Evolutionary conservation across 148 eudicot species (phyloP).

Genomic region (Cornus florida): DNA sequence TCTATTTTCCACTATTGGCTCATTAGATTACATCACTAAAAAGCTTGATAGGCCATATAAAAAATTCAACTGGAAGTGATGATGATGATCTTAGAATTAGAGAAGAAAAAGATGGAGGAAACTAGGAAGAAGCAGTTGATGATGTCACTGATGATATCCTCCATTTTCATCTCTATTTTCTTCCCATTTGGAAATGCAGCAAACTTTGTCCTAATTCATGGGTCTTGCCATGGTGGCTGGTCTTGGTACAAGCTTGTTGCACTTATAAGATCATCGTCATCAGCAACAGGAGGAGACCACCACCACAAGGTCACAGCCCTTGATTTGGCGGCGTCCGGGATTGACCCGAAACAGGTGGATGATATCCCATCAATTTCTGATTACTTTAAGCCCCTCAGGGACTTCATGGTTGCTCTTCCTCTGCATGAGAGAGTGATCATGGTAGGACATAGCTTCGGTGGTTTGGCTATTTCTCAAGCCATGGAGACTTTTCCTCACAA

Average conservation of each 20-base stretch:
- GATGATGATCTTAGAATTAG: too few species aligned
- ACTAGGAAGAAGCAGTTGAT: neutral
- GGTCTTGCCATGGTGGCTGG: conserved; percentile 32
- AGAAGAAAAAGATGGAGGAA: neutral
- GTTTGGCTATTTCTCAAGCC: conserved; percentile 6
- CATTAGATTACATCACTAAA: too few species aligned
- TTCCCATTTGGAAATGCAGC: neutral
- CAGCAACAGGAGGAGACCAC: too few species aligned
- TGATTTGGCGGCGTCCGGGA: conserved; percentile 20
- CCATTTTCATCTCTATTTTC: neutral
- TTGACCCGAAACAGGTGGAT: neutral
- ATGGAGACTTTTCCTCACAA: conserved; percentile 11
- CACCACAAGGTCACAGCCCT: conserved; percentile 21
- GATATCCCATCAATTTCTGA: conserved; percentile 12
- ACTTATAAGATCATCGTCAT: neutral
- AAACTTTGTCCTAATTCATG: conserved; percentile 27
- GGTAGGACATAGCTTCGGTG: conserved; percentile 13
- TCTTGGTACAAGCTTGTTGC: conserved; percentile 29
- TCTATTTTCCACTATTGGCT: too few species aligned
- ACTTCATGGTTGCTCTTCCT: conserved; percentile 8
- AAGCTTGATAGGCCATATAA: too few species aligned
- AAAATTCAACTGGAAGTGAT: too few species aligned
- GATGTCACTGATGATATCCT: neutral
- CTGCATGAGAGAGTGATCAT: conserved; percentile 1
- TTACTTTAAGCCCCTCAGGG: conserved; percentile 17